These are phyloP conservation scores for Wickerhamomyces strasburgensis DNA, from an alignment of 805 yeast genomes.

Conservation along the genomic window DNA sequence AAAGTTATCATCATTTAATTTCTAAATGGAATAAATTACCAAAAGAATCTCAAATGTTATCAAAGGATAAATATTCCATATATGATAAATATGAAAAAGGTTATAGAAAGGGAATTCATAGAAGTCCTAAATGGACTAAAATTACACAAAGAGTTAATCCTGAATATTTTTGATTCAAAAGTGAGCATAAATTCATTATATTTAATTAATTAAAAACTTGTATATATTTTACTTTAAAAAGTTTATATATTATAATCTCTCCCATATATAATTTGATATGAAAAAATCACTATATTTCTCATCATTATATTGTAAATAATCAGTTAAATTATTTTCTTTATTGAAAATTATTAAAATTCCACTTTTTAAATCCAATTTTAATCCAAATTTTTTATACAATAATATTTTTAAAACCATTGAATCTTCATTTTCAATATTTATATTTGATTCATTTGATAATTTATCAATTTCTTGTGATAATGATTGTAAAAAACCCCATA, in stretches of 20 bases:
- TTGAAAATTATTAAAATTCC: constrained; percentile 46
- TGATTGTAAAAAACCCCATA: constrained; percentile 32
- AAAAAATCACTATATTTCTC: constrained; percentile 60
- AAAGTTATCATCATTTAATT: constrained; percentile 7
- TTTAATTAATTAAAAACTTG: constrained; percentile 2
- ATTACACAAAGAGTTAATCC: constrained; percentile 77
- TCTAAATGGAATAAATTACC: constrained; percentile 51
- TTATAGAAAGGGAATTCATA: constrained; percentile 85
- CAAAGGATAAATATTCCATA: constrained; percentile 83
- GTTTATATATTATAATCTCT: constrained; percentile 35
- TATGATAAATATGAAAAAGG: constrained; percentile 69
- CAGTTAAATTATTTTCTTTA: constrained; percentile 40
- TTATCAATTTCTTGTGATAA: constrained; percentile 31
- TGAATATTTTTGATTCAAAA: constrained; percentile 25
- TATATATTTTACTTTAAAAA: neutral
- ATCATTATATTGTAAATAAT: constrained; percentile 45
- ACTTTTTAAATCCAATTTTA: constrained; percentile 40
- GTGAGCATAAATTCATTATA: constrained; percentile 1
- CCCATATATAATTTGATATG: constrained; percentile 78
- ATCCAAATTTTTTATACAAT: constrained; percentile 56
- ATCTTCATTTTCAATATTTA: constrained; percentile 34
- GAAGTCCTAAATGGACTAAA: constrained; percentile 91
- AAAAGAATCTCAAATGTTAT: constrained; percentile 71
- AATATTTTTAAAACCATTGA: constrained; percentile 49
- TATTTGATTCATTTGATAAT: constrained; percentile 19